Percentiles rank a stretch among this genome's conserved stretches.
Conservation (phyloP, 75 land plant genomes). For the Picea sitchensis region DNA sequence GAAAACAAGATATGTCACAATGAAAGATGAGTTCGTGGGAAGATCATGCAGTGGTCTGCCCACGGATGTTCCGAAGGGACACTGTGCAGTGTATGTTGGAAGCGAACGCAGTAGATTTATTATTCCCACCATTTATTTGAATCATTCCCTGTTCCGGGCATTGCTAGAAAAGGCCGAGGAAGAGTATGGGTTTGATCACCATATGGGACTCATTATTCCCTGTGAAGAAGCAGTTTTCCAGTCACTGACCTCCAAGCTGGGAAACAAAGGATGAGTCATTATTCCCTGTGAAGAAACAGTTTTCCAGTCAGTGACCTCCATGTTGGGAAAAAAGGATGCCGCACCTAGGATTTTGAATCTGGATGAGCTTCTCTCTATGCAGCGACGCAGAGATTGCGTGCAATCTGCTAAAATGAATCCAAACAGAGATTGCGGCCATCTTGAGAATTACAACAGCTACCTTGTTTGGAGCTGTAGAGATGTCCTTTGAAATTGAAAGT, state of each 20-base stretch:
- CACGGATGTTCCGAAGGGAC: constrained; percentile 15
- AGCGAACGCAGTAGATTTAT: constrained; percentile 6
- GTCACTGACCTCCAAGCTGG: too few relatives aligned
- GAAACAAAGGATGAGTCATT: too few relatives aligned
- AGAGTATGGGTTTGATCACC: neutral
- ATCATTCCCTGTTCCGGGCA: neutral
- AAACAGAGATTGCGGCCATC: too few relatives aligned
- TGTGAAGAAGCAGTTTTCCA: neutral
- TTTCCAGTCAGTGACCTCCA: neutral
- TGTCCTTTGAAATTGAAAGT: too few relatives aligned
- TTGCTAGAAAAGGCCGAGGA: neutral
- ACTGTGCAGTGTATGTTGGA: constrained; percentile 14
- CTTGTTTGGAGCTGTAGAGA: too few relatives aligned
- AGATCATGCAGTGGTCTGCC: neutral
- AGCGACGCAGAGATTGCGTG: too few relatives aligned
- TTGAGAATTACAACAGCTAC: too few relatives aligned
- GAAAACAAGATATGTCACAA: neutral
- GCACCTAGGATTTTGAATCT: too few relatives aligned
- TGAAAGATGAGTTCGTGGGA: neutral
- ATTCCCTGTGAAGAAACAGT: too few relatives aligned
- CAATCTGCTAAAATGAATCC: too few relatives aligned
- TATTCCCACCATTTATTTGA: neutral
- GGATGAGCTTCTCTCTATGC: too few relatives aligned
- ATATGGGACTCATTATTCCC: neutral
- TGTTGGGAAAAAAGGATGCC: too few relatives aligned